Percentiles rank a stretch among this genome's conserved stretches.
Conservation (phyloP, 2,329 filamentous ascomycete genomes). For the Pseudogymnoascus sp. region DNA sequence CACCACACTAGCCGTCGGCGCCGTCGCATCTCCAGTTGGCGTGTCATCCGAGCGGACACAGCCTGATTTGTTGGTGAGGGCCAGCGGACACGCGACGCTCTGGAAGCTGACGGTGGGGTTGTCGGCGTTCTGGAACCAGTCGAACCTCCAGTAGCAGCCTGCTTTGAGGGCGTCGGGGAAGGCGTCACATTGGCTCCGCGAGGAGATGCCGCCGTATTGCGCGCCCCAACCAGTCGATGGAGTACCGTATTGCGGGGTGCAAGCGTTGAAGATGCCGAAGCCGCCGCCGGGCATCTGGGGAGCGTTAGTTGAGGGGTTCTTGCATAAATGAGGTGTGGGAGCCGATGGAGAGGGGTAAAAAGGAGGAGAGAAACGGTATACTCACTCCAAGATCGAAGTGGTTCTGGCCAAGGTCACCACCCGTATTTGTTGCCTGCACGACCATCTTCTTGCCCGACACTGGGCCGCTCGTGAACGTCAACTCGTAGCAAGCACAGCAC, state of each 20-base stretch:
- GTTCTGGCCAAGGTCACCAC: constrained; percentile 45
- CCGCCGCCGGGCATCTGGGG: constrained; percentile 45
- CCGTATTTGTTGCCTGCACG: constrained; percentile 57
- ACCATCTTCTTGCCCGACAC: constrained; percentile 54
- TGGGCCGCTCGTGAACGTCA: constrained; percentile 38
- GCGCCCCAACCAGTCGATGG: constrained; percentile 35
- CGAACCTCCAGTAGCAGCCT: constrained; percentile 45
- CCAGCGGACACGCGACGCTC: constrained; percentile 40
- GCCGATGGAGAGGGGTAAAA: background rate
- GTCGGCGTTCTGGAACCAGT: constrained; percentile 43
- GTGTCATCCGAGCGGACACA: constrained; percentile 26
- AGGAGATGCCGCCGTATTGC: constrained; percentile 40
- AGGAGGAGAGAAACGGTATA: background rate
- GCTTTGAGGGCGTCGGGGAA: constrained; percentile 36
- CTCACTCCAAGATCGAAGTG: constrained; percentile 46
- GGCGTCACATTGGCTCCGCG: constrained; percentile 33
- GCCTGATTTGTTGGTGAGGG: constrained; percentile 35
- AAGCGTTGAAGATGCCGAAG: constrained; percentile 46
- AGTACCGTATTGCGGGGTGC: constrained; percentile 38
- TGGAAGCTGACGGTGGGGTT: constrained; percentile 39
- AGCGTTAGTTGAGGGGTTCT: background rate
- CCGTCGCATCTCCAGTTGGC: background rate
- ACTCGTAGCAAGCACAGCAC: constrained; percentile 59
- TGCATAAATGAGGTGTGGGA: background rate
- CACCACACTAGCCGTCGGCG: background rate